Conservation (phyloP, 306 rosid genomes). For the Prosopis cineraria region DNA sequence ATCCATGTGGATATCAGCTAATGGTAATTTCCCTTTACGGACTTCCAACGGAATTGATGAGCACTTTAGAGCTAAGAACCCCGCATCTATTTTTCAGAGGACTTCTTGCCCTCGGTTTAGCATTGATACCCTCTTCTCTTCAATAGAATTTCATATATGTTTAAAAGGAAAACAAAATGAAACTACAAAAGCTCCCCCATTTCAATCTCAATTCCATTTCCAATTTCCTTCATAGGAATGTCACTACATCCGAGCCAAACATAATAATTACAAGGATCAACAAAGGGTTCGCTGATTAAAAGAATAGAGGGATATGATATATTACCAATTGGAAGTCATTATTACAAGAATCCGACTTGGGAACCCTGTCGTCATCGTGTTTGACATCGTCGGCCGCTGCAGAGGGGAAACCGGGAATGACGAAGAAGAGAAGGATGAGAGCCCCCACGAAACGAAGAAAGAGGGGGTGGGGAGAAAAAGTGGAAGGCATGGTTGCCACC, state of each 20-base stretch:
- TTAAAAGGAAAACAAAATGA: not conserved
- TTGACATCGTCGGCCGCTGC: constrained; percentile 48
- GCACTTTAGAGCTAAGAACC: too few species aligned
- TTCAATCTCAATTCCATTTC: not conserved
- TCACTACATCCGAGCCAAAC: not conserved
- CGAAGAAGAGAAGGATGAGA: constrained; percentile 39
- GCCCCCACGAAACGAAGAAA: not conserved
- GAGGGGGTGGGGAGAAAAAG: constrained; percentile 22
- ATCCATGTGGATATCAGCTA: too few species aligned
- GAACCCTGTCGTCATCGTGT: constrained; percentile 45
- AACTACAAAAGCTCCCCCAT: not conserved
- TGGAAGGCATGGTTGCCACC: constrained; percentile 44
- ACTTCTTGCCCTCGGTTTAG: too few species aligned
- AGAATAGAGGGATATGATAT: not conserved
- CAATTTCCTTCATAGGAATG: not conserved
- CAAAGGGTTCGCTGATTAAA: not conserved
- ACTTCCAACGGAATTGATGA: too few species aligned
- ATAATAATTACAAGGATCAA: not conserved
- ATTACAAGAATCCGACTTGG: constrained; percentile 59
- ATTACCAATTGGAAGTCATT: constrained; percentile 79
- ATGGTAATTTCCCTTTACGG: too few species aligned
- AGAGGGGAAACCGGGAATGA: constrained; percentile 28
- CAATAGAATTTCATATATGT: too few species aligned
- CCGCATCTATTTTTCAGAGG: too few species aligned
- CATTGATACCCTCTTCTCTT: too few species aligned